Evolutionary conservation across 2,329 filamentous ascomycete genomes (phyloP), one percentile per base, ranked within the genome.

Genomic region (Pseudogymnoascus sp.): DNA sequence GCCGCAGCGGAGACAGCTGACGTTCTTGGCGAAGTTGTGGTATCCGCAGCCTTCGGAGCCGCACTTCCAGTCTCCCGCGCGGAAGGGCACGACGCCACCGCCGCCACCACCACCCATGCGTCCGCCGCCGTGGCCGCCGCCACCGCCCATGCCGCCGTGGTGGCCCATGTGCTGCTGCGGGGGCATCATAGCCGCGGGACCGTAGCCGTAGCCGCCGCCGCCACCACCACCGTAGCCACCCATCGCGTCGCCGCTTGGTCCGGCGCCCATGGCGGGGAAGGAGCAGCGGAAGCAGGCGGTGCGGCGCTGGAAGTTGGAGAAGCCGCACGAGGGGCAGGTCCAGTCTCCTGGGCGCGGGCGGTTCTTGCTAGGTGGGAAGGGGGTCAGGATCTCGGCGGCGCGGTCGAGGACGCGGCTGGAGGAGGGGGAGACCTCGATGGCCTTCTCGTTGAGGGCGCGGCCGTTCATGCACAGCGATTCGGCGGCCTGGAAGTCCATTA

Each of bases 381-480:
- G 93, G 0, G 93, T 97, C 62, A 99, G 83, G 67, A 99, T 97
- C 70, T 97, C 95, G 64, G 93, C 90, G 63, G 95, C 95, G 69
- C 93, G 89, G 76, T 99, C 95, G 64, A 99, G 85, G 61, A 99
- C 95, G 64, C 95, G 88, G 78, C 91, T 96, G n/a, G 91, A 96
- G 7, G 93, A 97, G 8, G 95, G 95, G 4, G 95, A 97, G 64
- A 99, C 95, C 77, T 99, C 95, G 73, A 99, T 97, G 68, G 95
- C 95, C 81, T 97, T 97, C 77, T 99, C 95, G 73, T 97, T 99
- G 65, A 99, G 83, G 62, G 95, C 95, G 72, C 95, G 91, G 62
- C 95, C 95, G 73, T 99, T 99, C 95, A 99, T 99, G 80, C 95
- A 97, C 65, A 99, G 84, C 76, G 91, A 96, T 76, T 99, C 95